A percentile compares a stretch with the other conserved stretches of the same genome.
phyloP scores from a whole-genome alignment of 495 filamentous ascomycete species.

The Talaromyces proteolyticus region DNA sequence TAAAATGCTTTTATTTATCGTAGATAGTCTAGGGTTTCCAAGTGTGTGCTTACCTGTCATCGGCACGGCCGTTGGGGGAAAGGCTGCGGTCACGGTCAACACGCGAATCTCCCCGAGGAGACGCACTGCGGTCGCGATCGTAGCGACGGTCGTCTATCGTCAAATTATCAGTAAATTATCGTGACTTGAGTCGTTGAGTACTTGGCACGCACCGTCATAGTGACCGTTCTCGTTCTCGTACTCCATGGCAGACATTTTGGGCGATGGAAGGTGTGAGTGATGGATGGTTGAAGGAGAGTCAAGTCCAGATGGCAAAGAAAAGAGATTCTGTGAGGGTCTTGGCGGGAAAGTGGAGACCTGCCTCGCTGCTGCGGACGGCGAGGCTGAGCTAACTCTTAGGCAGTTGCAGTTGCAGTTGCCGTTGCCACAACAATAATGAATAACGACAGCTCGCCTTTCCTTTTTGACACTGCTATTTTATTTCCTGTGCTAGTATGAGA shows the following conservation, averaged over 20 bases:
- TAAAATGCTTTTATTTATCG: background rate
- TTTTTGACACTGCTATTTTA: no score
- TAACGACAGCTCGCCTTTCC: no score
- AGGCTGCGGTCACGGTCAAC: constrained; percentile 72
- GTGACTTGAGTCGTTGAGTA: constrained; percentile 17
- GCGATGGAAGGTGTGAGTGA: constrained; percentile 18
- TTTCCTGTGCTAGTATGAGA: no score
- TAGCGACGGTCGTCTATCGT: constrained; percentile 71
- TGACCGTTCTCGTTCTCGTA: constrained; percentile 83
- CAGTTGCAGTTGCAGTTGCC: no score
- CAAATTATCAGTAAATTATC: constrained; percentile 11
- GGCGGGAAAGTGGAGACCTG: no score
- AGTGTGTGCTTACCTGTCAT: constrained; percentile 55
- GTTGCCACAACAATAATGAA: no score
- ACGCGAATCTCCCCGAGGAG: constrained; percentile 71
- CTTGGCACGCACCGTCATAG: constrained; percentile 64
- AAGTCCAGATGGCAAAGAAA: constrained; percentile 22
- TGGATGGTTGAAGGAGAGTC: constrained; percentile 10
- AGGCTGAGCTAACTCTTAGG: no score
- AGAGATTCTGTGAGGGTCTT: background rate
- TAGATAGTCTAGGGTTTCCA: background rate
- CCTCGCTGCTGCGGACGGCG: no score
- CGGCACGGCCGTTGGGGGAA: constrained; percentile 62
- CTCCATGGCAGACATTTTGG: constrained; percentile 57
- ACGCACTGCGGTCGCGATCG: constrained; percentile 86